Base-by-base conservation (phyloP, 2,329 filamentous ascomycete species). In the Xylariaceae sp. region DNA sequence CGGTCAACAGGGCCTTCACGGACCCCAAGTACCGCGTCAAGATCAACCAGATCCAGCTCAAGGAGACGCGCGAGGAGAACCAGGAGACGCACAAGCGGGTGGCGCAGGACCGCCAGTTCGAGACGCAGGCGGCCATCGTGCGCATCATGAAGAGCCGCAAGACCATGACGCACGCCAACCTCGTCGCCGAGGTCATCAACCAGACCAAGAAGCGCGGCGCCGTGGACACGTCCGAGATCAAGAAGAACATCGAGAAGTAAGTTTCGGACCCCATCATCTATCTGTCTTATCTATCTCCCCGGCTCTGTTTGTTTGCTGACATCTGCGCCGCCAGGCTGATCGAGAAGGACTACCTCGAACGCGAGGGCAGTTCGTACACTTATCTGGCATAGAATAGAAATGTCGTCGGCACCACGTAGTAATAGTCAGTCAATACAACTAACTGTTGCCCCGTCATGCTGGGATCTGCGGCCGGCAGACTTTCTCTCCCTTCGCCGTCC, bases 31-130 rank as follows among this genome's bases (percentile, higher is more conserved):
- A 85, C 60, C 79, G 88, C 36, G 80, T 98, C 63, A 98, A 98
- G 67, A 95, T 98, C 67, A 98, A 96, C 63, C 90, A 95, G 61
- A 92, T 98, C 48, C 92, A 98, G 61, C 74, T 95, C 32, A 93
- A 92, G 62, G 92, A 98, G 63, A 96, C 92, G 1, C 84, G 83
- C 50, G 83, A 90, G 53, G 92, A 98, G 62, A 95, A 95, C 63
- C 84, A 88, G 60, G 86, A 83, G 49, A 96, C 89, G 1, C 88
- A 96, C 59, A 83, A 94, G 59, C 77, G 87, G 27, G 86, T 98
- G 4, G 81, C 80, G 0, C 83, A 84, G 33, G 92, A 98, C 55
- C 70, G 92, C 32, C 87, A 94, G 53, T 94, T 93, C 51, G 93
- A 98, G 64, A 95, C 89, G 0, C 92, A 98, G 59, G 92, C 92